Evolutionary conservation across 1,139 yeast genomes (phyloP).

Genomic region (Meyerozyma sp.): DNA sequence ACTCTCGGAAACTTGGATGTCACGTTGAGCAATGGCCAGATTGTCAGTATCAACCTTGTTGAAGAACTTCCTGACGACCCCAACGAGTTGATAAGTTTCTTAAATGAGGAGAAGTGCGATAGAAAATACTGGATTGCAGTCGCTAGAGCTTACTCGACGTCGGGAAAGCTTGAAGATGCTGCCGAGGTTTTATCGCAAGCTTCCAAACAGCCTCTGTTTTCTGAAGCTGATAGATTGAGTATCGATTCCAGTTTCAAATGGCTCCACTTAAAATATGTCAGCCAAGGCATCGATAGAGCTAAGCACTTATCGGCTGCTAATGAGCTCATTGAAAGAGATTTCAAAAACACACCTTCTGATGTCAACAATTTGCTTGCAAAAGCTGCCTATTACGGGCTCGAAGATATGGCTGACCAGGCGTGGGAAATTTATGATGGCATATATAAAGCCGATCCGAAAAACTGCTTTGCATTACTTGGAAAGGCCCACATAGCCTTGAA

Average conservation of each 20-base stretch:
- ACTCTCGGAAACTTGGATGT: conserved; percentile 46
- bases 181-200: conserved; percentile 61
- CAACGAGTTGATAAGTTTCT: conserved; percentile 67
- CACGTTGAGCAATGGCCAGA: conserved; percentile 66
- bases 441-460: conserved; percentile 45
- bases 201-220: conserved; percentile 30
- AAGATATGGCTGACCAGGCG: conserved; percentile 58
- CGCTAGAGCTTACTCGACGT: conserved; percentile 73
- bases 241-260: conserved; percentile 67
- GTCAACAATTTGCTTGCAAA: conserved; percentile 53
- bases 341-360: not conserved
- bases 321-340: conserved; percentile 2
- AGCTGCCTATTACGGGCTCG: conserved; percentile 46
- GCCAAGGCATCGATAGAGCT: conserved; percentile 21
- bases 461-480: conserved; percentile 75
- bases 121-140: conserved; percentile 79
- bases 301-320: conserved; percentile 20
- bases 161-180: conserved; percentile 57
- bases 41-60: conserved; percentile 60
- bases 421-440: conserved; percentile 56
- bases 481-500: conserved; percentile 77
- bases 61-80: conserved; percentile 88
- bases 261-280: conserved; percentile 50
- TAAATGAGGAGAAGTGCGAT: conserved; percentile 75
- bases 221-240: conserved; percentile 45